Percentiles rank a stretch among this genome's conserved stretches.
These are phyloP conservation scores for Cichorium intybus DNA, from an alignment of 140 eudicot genomes.

Conservation along the genomic window DNA sequence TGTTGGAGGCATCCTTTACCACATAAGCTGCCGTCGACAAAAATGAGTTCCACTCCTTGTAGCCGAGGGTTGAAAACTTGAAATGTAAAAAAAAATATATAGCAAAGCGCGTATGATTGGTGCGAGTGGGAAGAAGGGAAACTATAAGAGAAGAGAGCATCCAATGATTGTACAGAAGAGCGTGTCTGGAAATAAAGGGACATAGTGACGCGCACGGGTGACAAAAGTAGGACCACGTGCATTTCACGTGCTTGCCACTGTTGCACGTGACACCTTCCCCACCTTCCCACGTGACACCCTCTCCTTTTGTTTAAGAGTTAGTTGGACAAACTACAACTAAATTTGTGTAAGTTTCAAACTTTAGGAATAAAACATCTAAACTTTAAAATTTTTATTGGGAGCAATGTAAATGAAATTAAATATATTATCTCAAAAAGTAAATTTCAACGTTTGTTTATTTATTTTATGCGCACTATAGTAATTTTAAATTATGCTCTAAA, in stretches of 20 bases:
- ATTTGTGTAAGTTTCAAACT: neutral
- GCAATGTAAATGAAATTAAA: neutral
- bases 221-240: slow-evolving; percentile 20
- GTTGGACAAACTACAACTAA: neutral
- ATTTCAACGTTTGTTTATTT: too few relatives aligned
- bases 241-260: slow-evolving; percentile 13
- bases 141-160: slow-evolving; percentile 20
- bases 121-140: neutral
- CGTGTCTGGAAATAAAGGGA: slow-evolving; percentile 28
- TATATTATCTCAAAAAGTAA: neutral
- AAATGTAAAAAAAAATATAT: neutral
- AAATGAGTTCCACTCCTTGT: too few relatives aligned
- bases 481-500: too few relatives aligned
- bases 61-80: neutral
- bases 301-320: neutral
- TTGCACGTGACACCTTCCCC: slow-evolving; percentile 22
- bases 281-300: slow-evolving; percentile 26
- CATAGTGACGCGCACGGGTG: slow-evolving; percentile 35
- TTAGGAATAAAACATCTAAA: neutral
- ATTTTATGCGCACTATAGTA: too few relatives aligned
- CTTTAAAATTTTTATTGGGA: neutral
- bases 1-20: too few relatives aligned
- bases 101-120: neutral
- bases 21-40: too few relatives aligned
- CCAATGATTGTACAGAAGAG: slow-evolving; percentile 36